Evolutionary conservation across 495 filamentous ascomycete genomes (phyloP).

Genomic region (Chaetomidium leptoderma): DNA sequence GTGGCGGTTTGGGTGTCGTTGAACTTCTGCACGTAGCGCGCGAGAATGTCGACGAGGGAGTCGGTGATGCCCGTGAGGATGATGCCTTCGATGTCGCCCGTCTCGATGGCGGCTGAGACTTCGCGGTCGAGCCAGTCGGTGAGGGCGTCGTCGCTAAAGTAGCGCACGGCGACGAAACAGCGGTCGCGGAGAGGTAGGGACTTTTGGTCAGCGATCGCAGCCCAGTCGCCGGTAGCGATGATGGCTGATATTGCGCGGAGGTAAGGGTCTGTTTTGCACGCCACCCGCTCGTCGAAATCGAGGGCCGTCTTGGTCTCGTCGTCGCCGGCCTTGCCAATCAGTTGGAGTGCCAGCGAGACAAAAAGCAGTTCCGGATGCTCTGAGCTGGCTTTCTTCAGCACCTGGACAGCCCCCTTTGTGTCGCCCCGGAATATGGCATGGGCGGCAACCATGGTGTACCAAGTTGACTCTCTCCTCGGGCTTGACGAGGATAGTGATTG

Average conservation of each 20-base stretch:
- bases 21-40: constrained; percentile 81
- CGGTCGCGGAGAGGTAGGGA: constrained; percentile 83
- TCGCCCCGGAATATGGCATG: constrained; percentile 71
- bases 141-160: constrained; percentile 74
- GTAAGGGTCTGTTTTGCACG: constrained; percentile 68
- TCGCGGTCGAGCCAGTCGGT: constrained; percentile 63
- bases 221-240: constrained; percentile 84
- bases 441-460: constrained; percentile 78
- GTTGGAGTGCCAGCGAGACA: constrained; percentile 50
- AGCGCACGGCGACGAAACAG: constrained; percentile 77
- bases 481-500: constrained; percentile 43
- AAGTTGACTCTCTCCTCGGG: constrained; percentile 57
- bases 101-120: constrained; percentile 57
- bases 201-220: constrained; percentile 70
- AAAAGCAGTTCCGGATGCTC: constrained; percentile 50
- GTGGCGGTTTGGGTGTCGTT: constrained; percentile 87
- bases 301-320: constrained; percentile 33
- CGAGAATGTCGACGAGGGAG: constrained; percentile 73
- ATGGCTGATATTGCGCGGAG: constrained; percentile 88
- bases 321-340: constrained; percentile 40
- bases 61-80: constrained; percentile 82
- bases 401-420: constrained; percentile 52
- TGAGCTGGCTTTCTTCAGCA: constrained; percentile 47
- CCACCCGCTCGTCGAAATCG: constrained; percentile 45
- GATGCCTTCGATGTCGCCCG: constrained; percentile 84